phyloP scores from a whole-genome alignment of 139 green algal species.

The Chlorokybus atmophyticus region DNA sequence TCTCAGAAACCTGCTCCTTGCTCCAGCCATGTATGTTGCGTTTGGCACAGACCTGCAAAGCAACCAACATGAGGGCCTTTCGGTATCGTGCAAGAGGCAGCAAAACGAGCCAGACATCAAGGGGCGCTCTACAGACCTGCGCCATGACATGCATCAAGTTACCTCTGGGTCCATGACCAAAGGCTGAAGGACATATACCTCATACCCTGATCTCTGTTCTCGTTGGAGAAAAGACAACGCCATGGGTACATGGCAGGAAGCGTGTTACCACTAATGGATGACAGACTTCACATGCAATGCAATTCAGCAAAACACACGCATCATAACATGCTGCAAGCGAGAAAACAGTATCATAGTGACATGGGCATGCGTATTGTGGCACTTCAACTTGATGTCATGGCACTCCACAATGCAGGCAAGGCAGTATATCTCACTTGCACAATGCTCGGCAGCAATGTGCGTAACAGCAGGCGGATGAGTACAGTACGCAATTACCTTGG shows the following conservation, averaged over 20 bases:
- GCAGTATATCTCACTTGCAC: neutral
- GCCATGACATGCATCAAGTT: too few relatives aligned
- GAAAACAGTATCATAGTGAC: neutral
- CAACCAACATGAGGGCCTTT: too few relatives aligned
- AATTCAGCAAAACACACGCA: neutral
- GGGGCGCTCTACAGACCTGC: too few relatives aligned
- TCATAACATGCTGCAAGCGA: neutral
- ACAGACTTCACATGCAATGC: neutral
- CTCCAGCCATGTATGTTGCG: too few relatives aligned
- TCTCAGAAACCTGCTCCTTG: too few relatives aligned
- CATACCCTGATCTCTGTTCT: slow-evolving; percentile 36
- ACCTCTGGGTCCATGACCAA: neutral
- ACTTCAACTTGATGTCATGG: too few relatives aligned
- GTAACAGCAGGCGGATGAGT: neutral
- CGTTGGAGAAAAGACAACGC: neutral
- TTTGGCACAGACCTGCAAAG: too few relatives aligned
- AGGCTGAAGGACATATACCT: slow-evolving; percentile 39
- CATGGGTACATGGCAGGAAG: neutral
- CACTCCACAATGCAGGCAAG: neutral
- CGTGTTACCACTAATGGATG: neutral
- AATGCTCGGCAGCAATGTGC: neutral
- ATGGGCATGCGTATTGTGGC: neutral
- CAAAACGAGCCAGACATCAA: too few relatives aligned
- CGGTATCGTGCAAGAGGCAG: too few relatives aligned
- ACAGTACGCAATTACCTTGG: slow-evolving; percentile 7